Base-by-base conservation (phyloP, 495 filamentous ascomycete genomes). In the Symbiotaphrina buchneri region DNA sequence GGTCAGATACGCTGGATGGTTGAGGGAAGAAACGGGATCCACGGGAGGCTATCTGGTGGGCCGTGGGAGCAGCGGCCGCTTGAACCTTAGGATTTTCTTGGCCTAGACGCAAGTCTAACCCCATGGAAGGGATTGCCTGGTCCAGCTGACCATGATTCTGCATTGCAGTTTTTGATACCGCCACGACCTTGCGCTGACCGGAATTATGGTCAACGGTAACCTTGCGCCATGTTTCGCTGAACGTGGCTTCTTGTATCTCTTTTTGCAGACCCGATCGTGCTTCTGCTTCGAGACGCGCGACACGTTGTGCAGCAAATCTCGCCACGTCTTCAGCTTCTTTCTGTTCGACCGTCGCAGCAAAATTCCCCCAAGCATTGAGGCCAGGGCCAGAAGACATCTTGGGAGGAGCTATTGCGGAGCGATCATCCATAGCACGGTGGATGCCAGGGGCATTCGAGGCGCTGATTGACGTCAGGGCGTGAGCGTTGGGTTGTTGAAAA, bases 21-120 rank as follows among this genome's bases (percentile, higher is more conserved):
- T 54, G 51, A 3, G 77, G 77, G 54, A 84, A 84, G 48, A 81
- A 84, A 18, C 76, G 54, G 15, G 71, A 77, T 33, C 64, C 62
- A 30, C 70, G 61, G 13, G 43, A 46, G 20, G 26, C 6, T 10
- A 18, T 34, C 7, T 5, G 20, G 8, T 10, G 4, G 6, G 26
- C 27, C 25, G 21, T 25, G 4, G 32, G n/a, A 5, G 32, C 18
- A 10, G 25, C 10, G 16, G 32, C 32, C 5, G 25, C 10, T n/a
- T n/a, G n/a, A n/a, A n/a, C n/a, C n/a, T n/a, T n/a, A n/a, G n/a
- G n/a, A n/a, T n/a, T n/a, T n/a, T n/a, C n/a, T n/a, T n/a, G n/a
- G n/a, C n/a, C n/a, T n/a, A n/a, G n/a, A n/a, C n/a, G n/a, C n/a
- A n/a, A 13, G 1, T 13, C 24, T 3, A 13, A 2, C 1, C n/a